phyloP scores from a whole-genome alignment of 2,329 filamentous ascomycete genomes.

The Penicillium sp. region DNA sequence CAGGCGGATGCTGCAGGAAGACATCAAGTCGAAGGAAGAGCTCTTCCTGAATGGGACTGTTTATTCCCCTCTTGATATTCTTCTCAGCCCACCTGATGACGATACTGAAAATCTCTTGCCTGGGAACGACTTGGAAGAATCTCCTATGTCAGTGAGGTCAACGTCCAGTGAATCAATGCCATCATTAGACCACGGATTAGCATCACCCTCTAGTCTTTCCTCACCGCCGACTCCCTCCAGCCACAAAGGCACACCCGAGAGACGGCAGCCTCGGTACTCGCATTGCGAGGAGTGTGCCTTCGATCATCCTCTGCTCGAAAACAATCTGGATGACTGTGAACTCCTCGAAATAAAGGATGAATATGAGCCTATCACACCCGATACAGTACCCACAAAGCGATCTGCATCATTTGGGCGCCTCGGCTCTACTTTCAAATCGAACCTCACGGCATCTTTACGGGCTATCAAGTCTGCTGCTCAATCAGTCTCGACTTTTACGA shows the following conservation, averaged over 20 bases:
- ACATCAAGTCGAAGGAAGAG: slow-evolving; percentile 51
- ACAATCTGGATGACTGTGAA: slow-evolving; percentile 25
- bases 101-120: slow-evolving; percentile 41
- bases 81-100: slow-evolving; percentile 57
- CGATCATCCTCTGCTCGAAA: slow-evolving; percentile 58
- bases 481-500: slow-evolving; percentile 60
- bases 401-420: slow-evolving; percentile 39
- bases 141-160: slow-evolving; percentile 48
- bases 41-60: slow-evolving; percentile 40
- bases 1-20: slow-evolving; percentile 58
- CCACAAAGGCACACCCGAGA: slow-evolving; percentile 37
- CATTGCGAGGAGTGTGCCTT: slow-evolving; percentile 55
- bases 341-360: slow-evolving; percentile 21
- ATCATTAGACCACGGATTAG: slow-evolving; percentile 52
- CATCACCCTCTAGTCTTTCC: slow-evolving; percentile 48
- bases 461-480: slow-evolving; percentile 62
- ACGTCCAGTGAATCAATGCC: slow-evolving; percentile 60
- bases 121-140: slow-evolving; percentile 46
- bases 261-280: slow-evolving; percentile 50
- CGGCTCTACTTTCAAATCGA: slow-evolving; percentile 59
- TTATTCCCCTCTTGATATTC: slow-evolving; percentile 53
- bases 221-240: slow-evolving; percentile 45
- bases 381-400: slow-evolving; percentile 16
- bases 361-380: slow-evolving; percentile 12
- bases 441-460: slow-evolving; percentile 61